phyloP scores from a whole-genome alignment of 2,329 filamentous ascomycete genomes.

The Phaeosphaeriaceae sp. region DNA sequence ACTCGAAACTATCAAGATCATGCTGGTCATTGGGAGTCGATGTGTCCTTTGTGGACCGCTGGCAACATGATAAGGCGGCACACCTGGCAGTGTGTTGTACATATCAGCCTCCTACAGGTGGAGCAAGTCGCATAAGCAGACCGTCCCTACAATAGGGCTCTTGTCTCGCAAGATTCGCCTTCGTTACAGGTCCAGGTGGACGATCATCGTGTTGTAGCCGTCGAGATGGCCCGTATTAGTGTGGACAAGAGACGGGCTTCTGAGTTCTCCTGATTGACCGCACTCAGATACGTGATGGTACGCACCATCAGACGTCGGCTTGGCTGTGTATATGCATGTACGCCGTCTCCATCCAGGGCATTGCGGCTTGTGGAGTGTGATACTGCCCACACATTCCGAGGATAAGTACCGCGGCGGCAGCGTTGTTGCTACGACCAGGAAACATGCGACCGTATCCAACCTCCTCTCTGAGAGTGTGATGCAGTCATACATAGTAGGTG shows the following conservation, averaged over 20 bases:
- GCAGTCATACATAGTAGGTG: not conserved
- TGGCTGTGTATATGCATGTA: not conserved
- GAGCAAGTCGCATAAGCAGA: not conserved
- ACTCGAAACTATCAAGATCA: not conserved
- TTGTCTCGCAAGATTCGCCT: not conserved
- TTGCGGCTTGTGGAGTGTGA: not conserved
- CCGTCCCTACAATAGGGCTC: not conserved
- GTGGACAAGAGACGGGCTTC: not conserved
- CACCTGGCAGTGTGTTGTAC: not conserved
- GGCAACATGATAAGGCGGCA: not conserved
- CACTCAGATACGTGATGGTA: too few relatives aligned
- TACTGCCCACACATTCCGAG: not conserved
- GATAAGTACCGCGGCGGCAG: not conserved
- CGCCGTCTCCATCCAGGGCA: not conserved
- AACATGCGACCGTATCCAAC: not conserved
- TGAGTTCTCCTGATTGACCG: too few relatives aligned
- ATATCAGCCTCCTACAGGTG: not conserved
- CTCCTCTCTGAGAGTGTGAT: not conserved
- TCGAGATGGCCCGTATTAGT: not conserved
- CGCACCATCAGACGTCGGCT: not conserved
- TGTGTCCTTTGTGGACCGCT: not conserved
- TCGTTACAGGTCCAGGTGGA: not conserved
- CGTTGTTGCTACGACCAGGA: not conserved
- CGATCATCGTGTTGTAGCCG: not conserved
- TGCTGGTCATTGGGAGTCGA: not conserved